These are phyloP conservation scores for Lasiosphaeriaceae sp. DNA, from an alignment of 495 filamentous ascomycete genomes.

Conservation along the genomic window DNA sequence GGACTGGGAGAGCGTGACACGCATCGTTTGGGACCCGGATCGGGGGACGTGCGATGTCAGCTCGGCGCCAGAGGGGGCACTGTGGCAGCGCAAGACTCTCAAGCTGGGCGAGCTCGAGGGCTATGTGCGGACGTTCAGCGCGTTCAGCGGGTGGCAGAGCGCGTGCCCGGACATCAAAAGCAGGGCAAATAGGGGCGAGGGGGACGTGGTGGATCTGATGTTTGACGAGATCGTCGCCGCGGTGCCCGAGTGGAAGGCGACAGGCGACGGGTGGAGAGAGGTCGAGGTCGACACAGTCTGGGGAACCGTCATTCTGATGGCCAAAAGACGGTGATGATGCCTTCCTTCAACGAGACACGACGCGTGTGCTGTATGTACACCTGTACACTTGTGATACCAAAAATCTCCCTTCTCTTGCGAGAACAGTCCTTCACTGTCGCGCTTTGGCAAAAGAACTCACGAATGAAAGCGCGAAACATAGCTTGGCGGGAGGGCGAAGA, in stretches of 20 bases:
- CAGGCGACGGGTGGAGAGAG: conserved; percentile 46
- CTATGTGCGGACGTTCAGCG: conserved; percentile 55
- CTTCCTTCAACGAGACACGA: not conserved
- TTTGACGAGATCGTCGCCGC: conserved; percentile 48
- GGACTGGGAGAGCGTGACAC: conserved; percentile 48
- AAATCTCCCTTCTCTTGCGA: no score
- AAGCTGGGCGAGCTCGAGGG: conserved; percentile 51
- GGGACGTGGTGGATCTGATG: conserved; percentile 54
- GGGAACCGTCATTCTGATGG: conserved; percentile 54
- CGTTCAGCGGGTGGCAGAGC: conserved; percentile 52
- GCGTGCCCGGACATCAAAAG: conserved; percentile 42
- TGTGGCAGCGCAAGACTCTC: conserved; percentile 50
- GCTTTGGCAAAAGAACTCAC: no score
- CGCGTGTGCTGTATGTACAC: no score
- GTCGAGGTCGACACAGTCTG: conserved; percentile 49
- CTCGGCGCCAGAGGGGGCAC: conserved; percentile 39
- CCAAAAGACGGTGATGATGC: conserved; percentile 34
- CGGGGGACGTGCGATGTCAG: conserved; percentile 15
- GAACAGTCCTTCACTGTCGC: no score
- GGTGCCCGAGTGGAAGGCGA: conserved; percentile 47
- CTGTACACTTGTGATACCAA: no score
- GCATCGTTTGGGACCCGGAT: conserved; percentile 56
- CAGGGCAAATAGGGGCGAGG: conserved; percentile 44
- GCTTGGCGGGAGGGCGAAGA: conserved; percentile 1
- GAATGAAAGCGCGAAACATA: not conserved